Percentiles rank a stretch among this genome's conserved stretches.
These are phyloP conservation scores for Russula vinacea DNA, from an alignment of 768 basidiomycete genomes.

Conservation along the genomic window DNA sequence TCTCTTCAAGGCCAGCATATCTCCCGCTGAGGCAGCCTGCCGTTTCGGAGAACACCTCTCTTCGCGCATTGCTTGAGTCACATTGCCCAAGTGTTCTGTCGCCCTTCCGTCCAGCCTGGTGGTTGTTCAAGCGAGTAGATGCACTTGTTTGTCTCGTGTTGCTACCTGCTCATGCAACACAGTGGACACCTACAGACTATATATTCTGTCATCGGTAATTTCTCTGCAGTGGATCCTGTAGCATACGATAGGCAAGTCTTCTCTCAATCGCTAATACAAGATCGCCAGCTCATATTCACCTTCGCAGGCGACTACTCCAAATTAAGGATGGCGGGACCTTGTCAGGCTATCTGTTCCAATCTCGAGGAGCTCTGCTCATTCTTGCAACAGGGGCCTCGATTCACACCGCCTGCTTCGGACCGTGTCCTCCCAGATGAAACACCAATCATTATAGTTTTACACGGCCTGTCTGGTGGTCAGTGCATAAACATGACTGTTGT, in stretches of 20 bases:
- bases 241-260: conserved; percentile 50
- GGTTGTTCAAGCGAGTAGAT: conserved; percentile 34
- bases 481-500: conserved; percentile 8
- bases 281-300: not conserved
- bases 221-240: conserved; percentile 54
- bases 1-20: conserved; percentile 28
- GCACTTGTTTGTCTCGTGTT: not conserved
- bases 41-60: conserved; percentile 16
- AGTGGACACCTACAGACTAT: conserved; percentile 66
- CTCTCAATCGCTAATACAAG: not conserved
- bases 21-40: conserved; percentile 28
- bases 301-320: conserved; percentile 46
- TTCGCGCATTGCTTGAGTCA: conserved; percentile 32
- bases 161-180: not conserved
- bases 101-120: conserved; percentile 36
- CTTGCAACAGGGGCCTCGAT: conserved; percentile 56
- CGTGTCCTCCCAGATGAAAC: conserved; percentile 39
- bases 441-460: conserved; percentile 55
- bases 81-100: conserved; percentile 35
- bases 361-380: conserved; percentile 10
- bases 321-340: conserved; percentile 63
- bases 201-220: conserved; percentile 58
- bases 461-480: conserved; percentile 48
- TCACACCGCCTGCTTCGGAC: conserved; percentile 44
- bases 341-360: conserved; percentile 40